A percentile compares a stretch with the other conserved stretches of the same genome.
phyloP scores from a whole-genome alignment of 2,329 filamentous ascomycete species.

The Stachybotrys chartarum region DNA sequence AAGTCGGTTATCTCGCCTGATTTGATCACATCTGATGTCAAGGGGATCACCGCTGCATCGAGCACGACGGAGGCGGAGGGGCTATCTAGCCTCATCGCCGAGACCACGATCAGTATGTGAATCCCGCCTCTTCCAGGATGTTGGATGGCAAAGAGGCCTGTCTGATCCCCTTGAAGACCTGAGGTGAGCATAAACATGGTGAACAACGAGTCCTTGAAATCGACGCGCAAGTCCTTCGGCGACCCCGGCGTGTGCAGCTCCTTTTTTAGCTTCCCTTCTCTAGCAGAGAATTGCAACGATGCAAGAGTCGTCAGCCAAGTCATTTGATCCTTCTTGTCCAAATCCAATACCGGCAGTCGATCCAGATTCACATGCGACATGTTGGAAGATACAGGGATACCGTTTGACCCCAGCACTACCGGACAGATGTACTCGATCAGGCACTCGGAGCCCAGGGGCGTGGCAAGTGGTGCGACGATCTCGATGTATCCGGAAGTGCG shows the following conservation, averaged over 20 bases:
- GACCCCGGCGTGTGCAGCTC: constrained; percentile 5
- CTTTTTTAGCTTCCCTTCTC: constrained; percentile 26
- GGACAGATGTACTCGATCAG: constrained; percentile 30
- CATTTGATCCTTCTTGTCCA: constrained; percentile 23
- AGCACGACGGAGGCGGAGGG: constrained; percentile 33
- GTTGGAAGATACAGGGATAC: constrained; percentile 29
- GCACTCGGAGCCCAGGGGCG: constrained; percentile 12
- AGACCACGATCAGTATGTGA: constrained; percentile 33
- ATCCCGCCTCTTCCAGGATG: constrained; percentile 27
- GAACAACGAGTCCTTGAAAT: constrained; percentile 42
- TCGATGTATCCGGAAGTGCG: constrained; percentile 38
- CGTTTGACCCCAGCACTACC: constrained; percentile 13
- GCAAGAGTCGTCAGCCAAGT: constrained; percentile 31
- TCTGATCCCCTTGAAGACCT: constrained; percentile 36
- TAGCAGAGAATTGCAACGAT: constrained; percentile 32
- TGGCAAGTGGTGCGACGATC: constrained; percentile 27
- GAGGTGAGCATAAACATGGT: constrained; percentile 38
- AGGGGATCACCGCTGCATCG: constrained; percentile 39
- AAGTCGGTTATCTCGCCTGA: constrained; percentile 27
- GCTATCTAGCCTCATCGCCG: constrained; percentile 35
- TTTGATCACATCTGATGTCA: constrained; percentile 27
- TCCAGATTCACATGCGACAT: constrained; percentile 36
- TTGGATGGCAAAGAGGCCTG: constrained; percentile 34
- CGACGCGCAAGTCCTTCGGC: constrained; percentile 25
- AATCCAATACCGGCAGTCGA: constrained; percentile 32